phyloP scores from a whole-genome alignment of 441 rosid genomes.

The Omphalea diandra region DNA sequence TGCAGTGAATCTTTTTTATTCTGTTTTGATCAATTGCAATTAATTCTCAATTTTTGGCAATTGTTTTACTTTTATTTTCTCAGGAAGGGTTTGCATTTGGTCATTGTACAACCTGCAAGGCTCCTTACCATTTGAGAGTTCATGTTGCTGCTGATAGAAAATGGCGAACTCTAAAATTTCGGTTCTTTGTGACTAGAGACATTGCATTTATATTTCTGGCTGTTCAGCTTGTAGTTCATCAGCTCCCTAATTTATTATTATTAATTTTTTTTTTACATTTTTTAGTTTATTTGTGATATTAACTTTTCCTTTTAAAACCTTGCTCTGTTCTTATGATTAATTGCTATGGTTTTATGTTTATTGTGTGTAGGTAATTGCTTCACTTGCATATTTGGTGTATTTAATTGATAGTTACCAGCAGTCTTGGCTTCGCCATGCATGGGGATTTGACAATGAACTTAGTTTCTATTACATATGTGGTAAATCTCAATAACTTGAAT shows the following conservation, averaged over 20 bases:
- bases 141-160: slow-evolving; percentile 95
- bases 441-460: slow-evolving; percentile 88
- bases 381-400: slow-evolving; percentile 84
- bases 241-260: slow-evolving; percentile 1
- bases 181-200: slow-evolving; percentile 98
- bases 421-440: slow-evolving; percentile 83
- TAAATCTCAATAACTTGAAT: slow-evolving; percentile 38
- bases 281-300: slow-evolving; percentile 2
- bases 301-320: background rate
- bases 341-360: slow-evolving; percentile 14
- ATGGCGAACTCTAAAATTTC: slow-evolving; percentile 95
- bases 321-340: background rate
- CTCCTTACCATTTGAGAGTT: slow-evolving; percentile 94
- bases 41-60: background rate
- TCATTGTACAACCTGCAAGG: slow-evolving; percentile 99
- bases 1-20: background rate
- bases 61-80: slow-evolving; percentile 12
- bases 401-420: slow-evolving; percentile 73
- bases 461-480: slow-evolving; percentile 98
- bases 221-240: slow-evolving; percentile 81
- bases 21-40: slow-evolving; percentile 3
- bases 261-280: slow-evolving; percentile 6
- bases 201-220: slow-evolving; percentile 85
- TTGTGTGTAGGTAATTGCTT: slow-evolving; percentile 75
- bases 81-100: slow-evolving; percentile 99